phyloP scores from a whole-genome alignment of 2,329 filamentous ascomycete genomes.

The Penicillium sp. region DNA sequence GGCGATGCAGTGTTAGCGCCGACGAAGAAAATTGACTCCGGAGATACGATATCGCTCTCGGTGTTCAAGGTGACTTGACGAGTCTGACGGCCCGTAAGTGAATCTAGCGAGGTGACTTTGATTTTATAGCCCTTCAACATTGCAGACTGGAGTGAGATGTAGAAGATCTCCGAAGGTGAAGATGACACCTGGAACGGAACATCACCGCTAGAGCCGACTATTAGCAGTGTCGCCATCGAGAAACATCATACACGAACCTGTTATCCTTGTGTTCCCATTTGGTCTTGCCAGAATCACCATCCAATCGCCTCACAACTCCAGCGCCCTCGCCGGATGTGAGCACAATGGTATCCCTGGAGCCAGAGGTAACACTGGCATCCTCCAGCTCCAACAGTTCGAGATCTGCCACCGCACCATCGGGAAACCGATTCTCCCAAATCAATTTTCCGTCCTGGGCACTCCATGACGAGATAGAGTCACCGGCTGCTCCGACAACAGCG shows the following conservation, averaged over 20 bases:
- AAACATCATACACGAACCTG: constrained; percentile 44
- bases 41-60: constrained; percentile 67
- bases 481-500: constrained; percentile 74
- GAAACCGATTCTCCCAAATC: constrained; percentile 70
- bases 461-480: constrained; percentile 75
- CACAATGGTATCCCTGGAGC: constrained; percentile 65
- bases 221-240: constrained; percentile 12
- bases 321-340: constrained; percentile 60
- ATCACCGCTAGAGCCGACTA: constrained; percentile 59
- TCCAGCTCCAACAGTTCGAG: constrained; percentile 77
- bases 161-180: constrained; percentile 71
- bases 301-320: constrained; percentile 69
- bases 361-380: constrained; percentile 55
- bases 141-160: constrained; percentile 72
- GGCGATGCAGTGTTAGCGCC: constrained; percentile 47
- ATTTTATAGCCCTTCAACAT: constrained; percentile 72
- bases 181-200: constrained; percentile 74
- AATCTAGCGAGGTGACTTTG: constrained; percentile 74
- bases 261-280: constrained; percentile 77
- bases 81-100: constrained; percentile 69
- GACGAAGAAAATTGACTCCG: constrained; percentile 46
- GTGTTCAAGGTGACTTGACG: constrained; percentile 73
- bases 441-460: constrained; percentile 79
- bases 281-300: constrained; percentile 70
- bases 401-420: constrained; percentile 47